Percentiles rank a stretch among this genome's conserved stretches.
Conservation (phyloP, 1,284 basidiomycete genomes). For the Papiliotrema fonsecae region DNA sequence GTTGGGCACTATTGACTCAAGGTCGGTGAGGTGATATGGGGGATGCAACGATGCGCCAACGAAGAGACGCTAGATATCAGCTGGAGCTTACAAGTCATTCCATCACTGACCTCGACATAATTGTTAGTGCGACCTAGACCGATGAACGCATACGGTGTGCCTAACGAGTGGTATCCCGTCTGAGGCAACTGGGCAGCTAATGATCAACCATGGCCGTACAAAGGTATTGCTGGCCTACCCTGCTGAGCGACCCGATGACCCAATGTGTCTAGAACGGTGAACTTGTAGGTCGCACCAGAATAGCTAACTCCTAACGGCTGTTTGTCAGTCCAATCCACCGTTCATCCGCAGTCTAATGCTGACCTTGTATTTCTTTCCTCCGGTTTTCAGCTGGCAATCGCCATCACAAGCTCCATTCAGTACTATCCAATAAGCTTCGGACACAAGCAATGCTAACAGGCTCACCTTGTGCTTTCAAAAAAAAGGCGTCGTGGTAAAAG, state of each 20-base stretch:
- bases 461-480: slow-evolving; percentile 88
- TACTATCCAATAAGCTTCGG: slow-evolving; percentile 53
- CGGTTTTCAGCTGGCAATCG: slow-evolving; percentile 62
- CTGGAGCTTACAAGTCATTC: background rate
- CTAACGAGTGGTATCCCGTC: slow-evolving; percentile 80
- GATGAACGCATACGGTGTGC: slow-evolving; percentile 90
- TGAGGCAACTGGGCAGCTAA: slow-evolving; percentile 87
- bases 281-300: slow-evolving; percentile 93
- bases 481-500: slow-evolving; percentile 98
- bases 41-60: slow-evolving; percentile 78
- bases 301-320: slow-evolving; percentile 91
- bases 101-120: slow-evolving; percentile 73
- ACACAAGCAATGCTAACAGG: slow-evolving; percentile 2
- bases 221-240: slow-evolving; percentile 52
- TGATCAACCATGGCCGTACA: background rate
- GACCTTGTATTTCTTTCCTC: slow-evolving; percentile 66
- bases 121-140: slow-evolving; percentile 99
- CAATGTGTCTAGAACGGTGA: slow-evolving; percentile 91
- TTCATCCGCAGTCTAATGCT: slow-evolving; percentile 23
- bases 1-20: slow-evolving; percentile 97
- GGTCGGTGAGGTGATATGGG: slow-evolving; percentile 66
- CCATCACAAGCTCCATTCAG: slow-evolving; percentile 88
- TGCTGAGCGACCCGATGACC: slow-evolving; percentile 85
- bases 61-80: slow-evolving; percentile 62
- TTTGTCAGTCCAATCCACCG: background rate